These are phyloP conservation scores for Sphaerulina vaccinii DNA, from an alignment of 2,329 filamentous ascomycete genomes.

Conservation along the genomic window DNA sequence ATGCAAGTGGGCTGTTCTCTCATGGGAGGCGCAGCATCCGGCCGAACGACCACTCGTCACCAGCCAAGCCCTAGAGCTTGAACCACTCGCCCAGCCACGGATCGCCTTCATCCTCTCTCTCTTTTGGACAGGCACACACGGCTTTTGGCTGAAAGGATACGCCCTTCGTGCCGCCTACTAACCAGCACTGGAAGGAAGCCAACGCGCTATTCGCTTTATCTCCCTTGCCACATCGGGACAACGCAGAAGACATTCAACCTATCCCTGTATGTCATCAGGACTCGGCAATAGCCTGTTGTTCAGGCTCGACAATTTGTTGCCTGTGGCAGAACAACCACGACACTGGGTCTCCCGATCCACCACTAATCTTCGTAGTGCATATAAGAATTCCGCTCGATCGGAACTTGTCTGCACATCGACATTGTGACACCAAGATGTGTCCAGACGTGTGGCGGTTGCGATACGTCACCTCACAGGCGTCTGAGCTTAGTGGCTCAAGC, in stretches of 20 bases:
- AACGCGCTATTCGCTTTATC: too few species aligned
- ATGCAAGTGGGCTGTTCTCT: background rate
- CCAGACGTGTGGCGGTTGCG: constrained; percentile 2
- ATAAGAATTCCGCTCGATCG: constrained; percentile 4
- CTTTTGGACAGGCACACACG: background rate
- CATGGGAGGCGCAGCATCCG: background rate
- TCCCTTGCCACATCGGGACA: background rate
- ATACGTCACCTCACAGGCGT: constrained; percentile 1
- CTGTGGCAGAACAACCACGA: background rate
- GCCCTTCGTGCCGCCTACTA: too few species aligned
- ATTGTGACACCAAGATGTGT: constrained; percentile 4
- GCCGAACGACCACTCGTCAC: background rate
- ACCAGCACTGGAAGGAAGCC: too few species aligned
- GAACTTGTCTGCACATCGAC: constrained; percentile 13
- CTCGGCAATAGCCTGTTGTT: background rate
- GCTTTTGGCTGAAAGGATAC: too few species aligned
- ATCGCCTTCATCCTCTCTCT: background rate
- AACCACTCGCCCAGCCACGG: background rate
- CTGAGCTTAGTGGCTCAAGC: background rate
- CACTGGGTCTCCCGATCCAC: background rate
- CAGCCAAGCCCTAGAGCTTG: background rate
- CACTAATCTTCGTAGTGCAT: background rate
- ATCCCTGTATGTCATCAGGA: background rate
- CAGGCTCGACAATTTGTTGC: background rate
- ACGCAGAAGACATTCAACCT: background rate